phyloP scores from a whole-genome alignment of 2,329 filamentous ascomycete genomes.

The Colletotrichum sp. region DNA sequence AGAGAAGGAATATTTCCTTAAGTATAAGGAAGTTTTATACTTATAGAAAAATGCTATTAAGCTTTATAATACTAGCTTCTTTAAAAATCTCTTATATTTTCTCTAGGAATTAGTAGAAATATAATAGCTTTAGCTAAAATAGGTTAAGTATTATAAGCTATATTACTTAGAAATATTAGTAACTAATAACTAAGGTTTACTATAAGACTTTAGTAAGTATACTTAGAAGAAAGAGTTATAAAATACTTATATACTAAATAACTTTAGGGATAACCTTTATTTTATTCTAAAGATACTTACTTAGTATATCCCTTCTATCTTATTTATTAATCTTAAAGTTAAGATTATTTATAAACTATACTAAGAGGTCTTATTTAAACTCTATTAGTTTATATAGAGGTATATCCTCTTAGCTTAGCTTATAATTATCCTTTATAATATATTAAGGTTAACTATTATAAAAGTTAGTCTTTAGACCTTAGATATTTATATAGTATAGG shows the following conservation, averaged over 20 bases:
- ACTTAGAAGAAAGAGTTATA: not conserved
- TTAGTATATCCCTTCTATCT: no score
- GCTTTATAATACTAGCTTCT: not conserved
- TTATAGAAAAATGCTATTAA: not conserved
- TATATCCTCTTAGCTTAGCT: no score
- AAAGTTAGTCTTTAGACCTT: rapidly evolving
- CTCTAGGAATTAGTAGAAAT: not conserved
- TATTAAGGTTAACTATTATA: no score
- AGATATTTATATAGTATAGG: no score
- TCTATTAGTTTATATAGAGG: no score
- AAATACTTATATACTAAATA: not conserved
- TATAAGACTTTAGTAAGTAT: not conserved
- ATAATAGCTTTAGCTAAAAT: not conserved
- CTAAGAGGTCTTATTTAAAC: no score
- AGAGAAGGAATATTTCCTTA: not conserved
- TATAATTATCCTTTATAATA: no score
- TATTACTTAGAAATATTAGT: not conserved
- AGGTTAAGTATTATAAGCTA: not conserved
- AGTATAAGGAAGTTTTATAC: not conserved
- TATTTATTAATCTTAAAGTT: no score
- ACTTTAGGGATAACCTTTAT: no score
- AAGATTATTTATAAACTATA: no score
- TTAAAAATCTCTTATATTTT: not conserved
- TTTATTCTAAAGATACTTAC: rapidly evolving
- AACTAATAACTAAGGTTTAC: not conserved